A percentile compares a stretch with the other conserved stretches of the same genome.
Evolutionary conservation across 2,329 filamentous ascomycete species (phyloP).

Genomic region (Colletotrichum melonis): DNA sequence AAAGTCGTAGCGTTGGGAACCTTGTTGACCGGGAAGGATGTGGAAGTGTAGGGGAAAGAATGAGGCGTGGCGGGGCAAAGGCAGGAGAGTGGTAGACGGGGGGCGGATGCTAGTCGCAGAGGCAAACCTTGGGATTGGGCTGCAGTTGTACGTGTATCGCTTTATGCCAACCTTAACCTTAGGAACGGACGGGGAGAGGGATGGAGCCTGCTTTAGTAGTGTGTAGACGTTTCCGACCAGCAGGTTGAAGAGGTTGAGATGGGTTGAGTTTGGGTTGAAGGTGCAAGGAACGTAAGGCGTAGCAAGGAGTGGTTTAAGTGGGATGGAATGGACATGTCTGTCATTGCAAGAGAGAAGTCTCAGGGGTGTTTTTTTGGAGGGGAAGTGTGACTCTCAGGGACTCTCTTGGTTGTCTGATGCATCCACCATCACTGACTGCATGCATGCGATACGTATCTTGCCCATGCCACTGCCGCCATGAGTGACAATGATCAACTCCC

Average conservation of each 20-base stretch:
- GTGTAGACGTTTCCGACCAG: slow-evolving; percentile 19
- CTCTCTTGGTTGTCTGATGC: background rate
- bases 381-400: background rate
- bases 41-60: slow-evolving; percentile 18
- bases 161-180: slow-evolving; percentile 30
- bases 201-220: slow-evolving; percentile 20
- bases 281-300: slow-evolving; percentile 25
- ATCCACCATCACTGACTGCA: background rate
- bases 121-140: slow-evolving; percentile 12
- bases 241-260: slow-evolving; percentile 20
- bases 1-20: slow-evolving; percentile 17
- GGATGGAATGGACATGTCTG: slow-evolving; percentile 16
- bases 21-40: slow-evolving; percentile 23
- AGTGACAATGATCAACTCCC: background rate
- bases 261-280: slow-evolving; percentile 25
- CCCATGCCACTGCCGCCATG: background rate
- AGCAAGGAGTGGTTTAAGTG: slow-evolving; percentile 29
- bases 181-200: background rate
- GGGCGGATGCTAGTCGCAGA: background rate
- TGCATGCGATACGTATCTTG: background rate
- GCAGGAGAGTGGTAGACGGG: background rate
- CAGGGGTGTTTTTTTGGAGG: background rate
- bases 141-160: slow-evolving; percentile 25
- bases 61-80: slow-evolving; percentile 23
- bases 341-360: background rate